These are phyloP conservation scores for Brassica balearica DNA, from an alignment of 441 rosid genomes.

Conservation along the genomic window DNA sequence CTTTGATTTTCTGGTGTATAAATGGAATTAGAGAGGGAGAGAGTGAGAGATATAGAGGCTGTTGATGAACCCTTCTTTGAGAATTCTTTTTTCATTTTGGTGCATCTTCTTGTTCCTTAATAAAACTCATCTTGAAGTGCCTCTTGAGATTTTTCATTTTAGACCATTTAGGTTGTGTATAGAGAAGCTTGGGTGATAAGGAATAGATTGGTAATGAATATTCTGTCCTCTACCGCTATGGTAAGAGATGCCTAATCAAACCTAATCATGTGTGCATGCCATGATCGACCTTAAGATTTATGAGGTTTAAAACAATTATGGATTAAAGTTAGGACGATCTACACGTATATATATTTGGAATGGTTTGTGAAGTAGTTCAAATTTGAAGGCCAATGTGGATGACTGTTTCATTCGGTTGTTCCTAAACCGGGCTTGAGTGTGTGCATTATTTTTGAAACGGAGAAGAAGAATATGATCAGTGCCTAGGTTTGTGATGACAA, in stretches of 20 bases:
- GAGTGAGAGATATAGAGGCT: conserved; percentile 22
- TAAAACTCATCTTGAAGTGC: conserved; percentile 25
- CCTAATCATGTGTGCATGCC: not conserved
- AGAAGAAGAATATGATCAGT: not conserved
- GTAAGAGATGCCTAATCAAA: not conserved
- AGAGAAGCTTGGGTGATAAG: not conserved
- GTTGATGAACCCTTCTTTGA: conserved; percentile 12
- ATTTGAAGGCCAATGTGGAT: too few relatives aligned
- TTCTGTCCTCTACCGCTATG: not conserved
- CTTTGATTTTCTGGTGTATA: conserved; percentile 64
- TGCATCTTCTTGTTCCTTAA: conserved; percentile 20
- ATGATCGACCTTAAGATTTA: too few relatives aligned
- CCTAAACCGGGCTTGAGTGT: too few relatives aligned
- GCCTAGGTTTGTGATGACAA: conserved; percentile 15
- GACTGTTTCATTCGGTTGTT: too few relatives aligned
- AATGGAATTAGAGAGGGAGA: conserved; percentile 40
- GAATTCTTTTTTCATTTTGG: conserved; percentile 17
- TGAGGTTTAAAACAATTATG: too few relatives aligned
- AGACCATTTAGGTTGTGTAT: not conserved
- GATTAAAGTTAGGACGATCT: too few relatives aligned
- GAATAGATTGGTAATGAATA: not conserved
- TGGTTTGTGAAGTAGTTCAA: too few relatives aligned
- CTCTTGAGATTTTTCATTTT: not conserved
- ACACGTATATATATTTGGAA: too few relatives aligned
- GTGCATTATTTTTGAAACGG: not conserved